A percentile compares a stretch with the other conserved stretches of the same genome.
These are phyloP conservation scores for Suillus alpinus DNA, from an alignment of 768 basidiomycete genomes.

Conservation along the genomic window DNA sequence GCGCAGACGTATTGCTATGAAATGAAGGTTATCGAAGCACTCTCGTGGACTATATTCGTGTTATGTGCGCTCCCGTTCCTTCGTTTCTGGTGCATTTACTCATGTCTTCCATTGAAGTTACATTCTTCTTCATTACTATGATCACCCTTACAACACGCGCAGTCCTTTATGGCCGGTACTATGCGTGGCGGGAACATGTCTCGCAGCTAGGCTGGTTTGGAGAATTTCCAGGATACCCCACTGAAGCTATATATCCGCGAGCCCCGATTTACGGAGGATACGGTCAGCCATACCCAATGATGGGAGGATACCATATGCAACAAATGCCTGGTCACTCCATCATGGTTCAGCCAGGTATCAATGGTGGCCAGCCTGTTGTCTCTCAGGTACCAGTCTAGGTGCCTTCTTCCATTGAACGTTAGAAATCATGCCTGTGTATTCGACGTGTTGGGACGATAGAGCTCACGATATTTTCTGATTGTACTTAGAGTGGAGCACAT, in stretches of 20 bases:
- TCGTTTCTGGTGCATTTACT: not conserved
- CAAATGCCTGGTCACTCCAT: conserved; percentile 60
- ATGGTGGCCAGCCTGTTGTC: conserved; percentile 59
- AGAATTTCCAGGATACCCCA: conserved; percentile 59
- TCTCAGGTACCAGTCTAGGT: conserved; percentile 49
- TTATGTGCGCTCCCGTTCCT: conserved; percentile 34
- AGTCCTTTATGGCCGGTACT: conserved; percentile 31
- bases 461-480: not conserved
- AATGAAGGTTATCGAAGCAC: conserved; percentile 75
- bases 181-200: conserved; percentile 34
- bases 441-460: not conserved
- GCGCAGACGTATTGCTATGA: conserved; percentile 64
- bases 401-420: not conserved
- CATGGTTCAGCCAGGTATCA: conserved; percentile 64
- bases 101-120: conserved; percentile 27
- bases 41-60: conserved; percentile 74
- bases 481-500: not conserved
- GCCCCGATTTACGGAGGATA: conserved; percentile 34
- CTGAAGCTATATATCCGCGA: conserved; percentile 22
- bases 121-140: conserved; percentile 53
- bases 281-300: conserved; percentile 17
- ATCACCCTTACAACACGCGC: conserved; percentile 49
- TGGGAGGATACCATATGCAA: conserved; percentile 39
- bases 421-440: not conserved
- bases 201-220: conserved; percentile 76